Conservation (phyloP, 1,139 yeast genomes). For the Scheffersomyces parashehatae region DNA sequence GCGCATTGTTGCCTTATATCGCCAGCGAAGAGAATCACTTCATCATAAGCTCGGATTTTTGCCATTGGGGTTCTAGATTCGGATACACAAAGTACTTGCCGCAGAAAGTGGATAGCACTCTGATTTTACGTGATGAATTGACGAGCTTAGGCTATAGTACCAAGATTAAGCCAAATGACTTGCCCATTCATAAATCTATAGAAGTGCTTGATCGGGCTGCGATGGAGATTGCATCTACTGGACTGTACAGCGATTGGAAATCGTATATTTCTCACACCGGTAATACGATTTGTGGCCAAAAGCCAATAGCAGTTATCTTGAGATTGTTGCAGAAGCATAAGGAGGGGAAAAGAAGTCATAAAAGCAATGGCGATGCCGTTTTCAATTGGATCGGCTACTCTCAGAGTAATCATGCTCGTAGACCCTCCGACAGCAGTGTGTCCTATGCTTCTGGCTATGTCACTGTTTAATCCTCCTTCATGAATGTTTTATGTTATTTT, state of each 20-base stretch:
- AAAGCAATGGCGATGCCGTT: conserved; percentile 7
- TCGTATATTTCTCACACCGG: conserved; percentile 67
- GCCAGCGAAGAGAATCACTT: conserved; percentile 62
- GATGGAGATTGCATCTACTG: conserved; percentile 61
- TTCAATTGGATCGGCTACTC: conserved; percentile 81
- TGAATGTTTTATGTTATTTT: neutral
- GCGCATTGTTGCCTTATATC: conserved; percentile 54
- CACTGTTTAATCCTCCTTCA: conserved; percentile 3
- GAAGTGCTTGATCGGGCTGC: conserved; percentile 70
- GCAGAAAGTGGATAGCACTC: neutral
- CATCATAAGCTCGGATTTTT: conserved; percentile 85
- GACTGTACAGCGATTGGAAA: conserved; percentile 60
- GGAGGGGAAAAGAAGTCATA: conserved; percentile 5
- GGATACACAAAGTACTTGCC: conserved; percentile 63
- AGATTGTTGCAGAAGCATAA: conserved; percentile 43
- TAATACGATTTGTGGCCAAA: conserved; percentile 93
- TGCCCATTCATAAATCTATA: conserved; percentile 69
- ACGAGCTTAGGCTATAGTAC: conserved; percentile 12
- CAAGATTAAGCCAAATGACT: conserved; percentile 11
- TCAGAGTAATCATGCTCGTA: conserved; percentile 65
- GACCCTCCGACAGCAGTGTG: conserved; percentile 70
- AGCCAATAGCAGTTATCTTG: conserved; percentile 70
- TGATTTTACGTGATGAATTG: conserved; percentile 8
- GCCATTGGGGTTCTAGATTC: conserved; percentile 92
- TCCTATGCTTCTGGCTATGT: conserved; percentile 87